A percentile compares a stretch with the other conserved stretches of the same genome.
phyloP scores from a whole-genome alignment of 1,284 basidiomycete species.

The Sutorius eximius region DNA sequence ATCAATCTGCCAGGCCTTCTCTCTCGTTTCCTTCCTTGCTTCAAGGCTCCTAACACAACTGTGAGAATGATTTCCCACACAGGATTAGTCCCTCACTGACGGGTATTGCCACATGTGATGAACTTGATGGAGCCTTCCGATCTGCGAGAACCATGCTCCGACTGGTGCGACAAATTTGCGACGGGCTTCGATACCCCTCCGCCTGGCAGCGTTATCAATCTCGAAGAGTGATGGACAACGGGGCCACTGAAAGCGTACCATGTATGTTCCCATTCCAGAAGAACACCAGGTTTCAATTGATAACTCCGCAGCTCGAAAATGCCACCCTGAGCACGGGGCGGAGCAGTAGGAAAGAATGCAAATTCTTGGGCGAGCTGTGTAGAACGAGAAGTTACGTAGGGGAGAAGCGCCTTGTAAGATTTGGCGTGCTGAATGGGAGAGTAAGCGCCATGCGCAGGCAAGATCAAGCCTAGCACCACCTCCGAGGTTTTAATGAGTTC shows the following conservation, averaged over 20 bases:
- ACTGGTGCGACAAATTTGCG: constrained; percentile 82
- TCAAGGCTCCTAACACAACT: constrained; percentile 62
- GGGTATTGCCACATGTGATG: constrained; percentile 95
- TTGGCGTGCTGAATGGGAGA: constrained; percentile 51
- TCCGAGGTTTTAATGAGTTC: constrained; percentile 59
- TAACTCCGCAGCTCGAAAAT: constrained; percentile 91
- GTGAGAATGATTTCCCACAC: constrained; percentile 15
- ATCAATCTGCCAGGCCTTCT: constrained; percentile 89
- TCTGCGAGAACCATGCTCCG: constrained; percentile 93
- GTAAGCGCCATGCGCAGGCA: constrained; percentile 1
- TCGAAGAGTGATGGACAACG: not conserved
- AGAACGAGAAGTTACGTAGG: constrained; percentile 68
- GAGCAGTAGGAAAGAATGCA: constrained; percentile 88
- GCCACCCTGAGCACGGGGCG: constrained; percentile 82
- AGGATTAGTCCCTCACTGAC: constrained; percentile 45
- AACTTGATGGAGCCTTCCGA: constrained; percentile 86
- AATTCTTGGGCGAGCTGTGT: constrained; percentile 90
- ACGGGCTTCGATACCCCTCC: constrained; percentile 85
- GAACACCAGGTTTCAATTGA: constrained; percentile 77
- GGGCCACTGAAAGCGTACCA: constrained; percentile 55
- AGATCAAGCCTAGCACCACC: constrained; percentile 39
- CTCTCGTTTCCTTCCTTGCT: constrained; percentile 76
- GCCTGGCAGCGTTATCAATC: constrained; percentile 47
- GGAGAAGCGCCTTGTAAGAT: constrained; percentile 68
- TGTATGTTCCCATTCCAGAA: constrained; percentile 90